Percentiles rank a stretch among this genome's conserved stretches.
These are phyloP conservation scores for Aegilops umbellulata DNA, from an alignment of 176 grass and related monocot species.

Conservation along the genomic window DNA sequence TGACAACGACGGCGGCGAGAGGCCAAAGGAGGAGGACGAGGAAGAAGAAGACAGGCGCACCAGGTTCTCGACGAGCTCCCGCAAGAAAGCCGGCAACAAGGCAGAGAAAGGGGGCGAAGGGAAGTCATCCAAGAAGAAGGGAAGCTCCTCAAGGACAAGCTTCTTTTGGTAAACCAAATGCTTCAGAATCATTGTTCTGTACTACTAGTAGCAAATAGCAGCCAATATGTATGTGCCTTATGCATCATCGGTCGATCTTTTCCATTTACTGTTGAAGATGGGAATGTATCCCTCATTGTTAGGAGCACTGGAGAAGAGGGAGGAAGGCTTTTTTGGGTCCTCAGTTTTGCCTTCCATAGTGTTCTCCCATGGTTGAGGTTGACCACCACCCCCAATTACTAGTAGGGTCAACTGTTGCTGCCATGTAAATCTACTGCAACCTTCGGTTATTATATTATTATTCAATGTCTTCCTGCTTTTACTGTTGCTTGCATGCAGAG, in stretches of 20 bases:
- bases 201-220: conserved; percentile 12
- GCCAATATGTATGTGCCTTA: not conserved
- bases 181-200: conserved; percentile 27
- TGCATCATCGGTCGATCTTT: not conserved
- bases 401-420: conserved; percentile 29
- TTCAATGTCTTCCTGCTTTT: conserved; percentile 33
- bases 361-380: conserved; percentile 45
- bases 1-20: not conserved
- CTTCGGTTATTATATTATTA: conserved; percentile 5
- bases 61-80: conserved; percentile 25
- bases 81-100: conserved; percentile 51
- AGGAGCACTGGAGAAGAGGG: conserved; percentile 39
- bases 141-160: conserved; percentile 47
- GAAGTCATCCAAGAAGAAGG: conserved; percentile 49
- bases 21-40: not conserved
- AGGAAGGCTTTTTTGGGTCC: conserved; percentile 42
- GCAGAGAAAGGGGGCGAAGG: conserved; percentile 44
- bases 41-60: not conserved
- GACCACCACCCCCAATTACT: conserved; percentile 28
- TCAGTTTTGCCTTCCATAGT: conserved; percentile 50
- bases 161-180: conserved; percentile 54
- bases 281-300: conserved; percentile 4
- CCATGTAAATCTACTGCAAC: conserved; percentile 50
- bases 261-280: not conserved
- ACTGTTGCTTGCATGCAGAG: conserved; percentile 32